Conservation (phyloP, 768 basidiomycete species). For the Trametes villosa region DNA sequence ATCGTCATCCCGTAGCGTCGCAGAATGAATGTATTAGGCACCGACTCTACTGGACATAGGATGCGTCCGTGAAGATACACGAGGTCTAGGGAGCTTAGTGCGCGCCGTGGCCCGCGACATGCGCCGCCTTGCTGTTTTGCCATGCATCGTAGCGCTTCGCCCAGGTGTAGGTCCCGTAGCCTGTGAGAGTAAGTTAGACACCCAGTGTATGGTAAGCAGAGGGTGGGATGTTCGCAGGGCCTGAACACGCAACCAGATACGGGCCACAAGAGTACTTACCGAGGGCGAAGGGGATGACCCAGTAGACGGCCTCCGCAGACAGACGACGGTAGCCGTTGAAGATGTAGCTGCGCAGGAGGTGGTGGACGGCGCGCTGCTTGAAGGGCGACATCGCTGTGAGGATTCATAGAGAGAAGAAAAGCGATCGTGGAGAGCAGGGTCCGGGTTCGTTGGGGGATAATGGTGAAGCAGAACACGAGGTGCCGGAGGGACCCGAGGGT, state of each 20-base stretch:
- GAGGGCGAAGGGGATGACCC: slow-evolving; percentile 72
- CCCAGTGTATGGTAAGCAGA: too few species aligned
- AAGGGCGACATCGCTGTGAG: slow-evolving; percentile 78
- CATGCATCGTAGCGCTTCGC: slow-evolving; percentile 68
- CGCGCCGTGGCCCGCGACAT: slow-evolving; percentile 49
- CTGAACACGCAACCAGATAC: too few species aligned
- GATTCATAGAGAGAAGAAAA: neutral
- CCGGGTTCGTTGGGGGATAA: neutral
- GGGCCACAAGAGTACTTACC: slow-evolving; percentile 69
- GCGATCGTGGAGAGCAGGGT: neutral
- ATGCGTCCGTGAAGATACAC: neutral
- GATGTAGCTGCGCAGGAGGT: slow-evolving; percentile 73
- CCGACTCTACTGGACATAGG: neutral
- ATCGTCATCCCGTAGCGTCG: too few species aligned
- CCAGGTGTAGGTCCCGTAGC: slow-evolving; percentile 81
- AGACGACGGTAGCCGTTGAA: slow-evolving; percentile 88
- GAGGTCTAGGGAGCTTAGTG: slow-evolving; percentile 14
- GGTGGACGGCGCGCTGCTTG: slow-evolving; percentile 73
- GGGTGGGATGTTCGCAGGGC: too few species aligned
- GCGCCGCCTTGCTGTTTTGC: slow-evolving; percentile 83
- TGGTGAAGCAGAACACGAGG: too few species aligned
- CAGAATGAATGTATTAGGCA: slow-evolving; percentile 4
- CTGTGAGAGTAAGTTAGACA: slow-evolving; percentile 41
- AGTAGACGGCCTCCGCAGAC: slow-evolving; percentile 75
- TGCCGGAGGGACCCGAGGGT: too few species aligned